Percentiles rank a stretch among this genome's conserved stretches.
These are phyloP conservation scores for Ganoderma lucidum DNA, from an alignment of 1,284 basidiomycete genomes.

Conservation along the genomic window DNA sequence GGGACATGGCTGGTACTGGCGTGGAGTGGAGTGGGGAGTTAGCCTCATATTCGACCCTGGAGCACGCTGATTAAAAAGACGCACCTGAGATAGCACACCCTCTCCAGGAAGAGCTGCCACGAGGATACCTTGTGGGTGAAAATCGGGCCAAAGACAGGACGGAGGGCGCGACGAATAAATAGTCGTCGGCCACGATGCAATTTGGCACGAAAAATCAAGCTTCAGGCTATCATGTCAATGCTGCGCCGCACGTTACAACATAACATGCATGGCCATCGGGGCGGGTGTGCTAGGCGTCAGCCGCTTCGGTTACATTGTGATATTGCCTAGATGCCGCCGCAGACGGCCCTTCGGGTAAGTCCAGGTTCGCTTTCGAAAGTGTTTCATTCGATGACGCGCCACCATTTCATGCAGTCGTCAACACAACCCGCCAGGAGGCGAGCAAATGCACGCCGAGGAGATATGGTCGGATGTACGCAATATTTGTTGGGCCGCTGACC, in stretches of 20 bases:
- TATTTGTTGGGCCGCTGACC: constrained; percentile 2
- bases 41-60: background rate
- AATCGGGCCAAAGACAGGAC: background rate
- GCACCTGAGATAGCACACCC: background rate
- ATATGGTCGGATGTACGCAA: background rate
- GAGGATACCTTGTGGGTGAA: background rate
- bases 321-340: constrained; percentile 3
- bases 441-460: constrained; percentile 3
- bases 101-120: background rate
- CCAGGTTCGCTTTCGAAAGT: background rate
- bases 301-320: constrained; percentile 5
- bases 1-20: constrained; percentile 27
- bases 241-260: constrained; percentile 3
- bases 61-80: background rate
- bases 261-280: background rate
- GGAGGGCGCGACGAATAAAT: background rate
- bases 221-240: constrained; percentile 3
- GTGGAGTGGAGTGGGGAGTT: background rate
- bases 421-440: background rate
- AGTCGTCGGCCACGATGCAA: background rate
- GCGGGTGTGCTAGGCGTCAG: background rate
- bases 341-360: background rate
- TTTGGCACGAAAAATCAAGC: background rate
- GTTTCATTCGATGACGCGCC: background rate
- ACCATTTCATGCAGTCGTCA: background rate